Percentiles rank a stretch among this genome's conserved stretches.
Evolutionary conservation across 148 eudicot genomes (phyloP).

Genomic region (Rhododendron griersonianum): DNA sequence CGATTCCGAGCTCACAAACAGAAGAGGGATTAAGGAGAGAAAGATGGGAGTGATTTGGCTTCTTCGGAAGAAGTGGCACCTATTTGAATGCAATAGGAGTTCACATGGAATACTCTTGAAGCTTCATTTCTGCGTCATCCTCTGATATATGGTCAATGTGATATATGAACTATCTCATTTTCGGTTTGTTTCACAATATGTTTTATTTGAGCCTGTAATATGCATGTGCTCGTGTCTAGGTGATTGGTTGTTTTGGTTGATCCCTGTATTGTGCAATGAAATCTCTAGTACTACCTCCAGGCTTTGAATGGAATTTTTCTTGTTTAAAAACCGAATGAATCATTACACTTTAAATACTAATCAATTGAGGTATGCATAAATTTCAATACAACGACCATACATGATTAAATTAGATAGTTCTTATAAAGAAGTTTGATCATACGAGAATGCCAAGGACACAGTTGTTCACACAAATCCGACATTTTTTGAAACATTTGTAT

Average conservation of each 20-base stretch:
- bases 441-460: too few relatives aligned
- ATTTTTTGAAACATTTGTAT: too few relatives aligned
- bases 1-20: slow-evolving; percentile 22
- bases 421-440: too few relatives aligned
- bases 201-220: neutral
- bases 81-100: neutral
- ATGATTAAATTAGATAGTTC: too few relatives aligned
- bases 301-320: neutral
- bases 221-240: neutral
- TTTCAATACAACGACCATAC: too few relatives aligned
- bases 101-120: neutral
- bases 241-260: neutral
- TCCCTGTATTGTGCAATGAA: neutral
- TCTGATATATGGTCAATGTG: too few relatives aligned
- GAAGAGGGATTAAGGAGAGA: slow-evolving; percentile 5
- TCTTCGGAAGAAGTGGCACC: neutral
- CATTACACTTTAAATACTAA: too few relatives aligned
- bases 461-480: too few relatives aligned
- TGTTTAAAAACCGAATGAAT: neutral
- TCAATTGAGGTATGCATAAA: too few relatives aligned
- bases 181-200: neutral
- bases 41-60: neutral
- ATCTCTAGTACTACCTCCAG: neutral
- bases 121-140: neutral
- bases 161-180: too few relatives aligned